Conservation (phyloP, 805 yeast species). For the Spathaspora girioi region DNA sequence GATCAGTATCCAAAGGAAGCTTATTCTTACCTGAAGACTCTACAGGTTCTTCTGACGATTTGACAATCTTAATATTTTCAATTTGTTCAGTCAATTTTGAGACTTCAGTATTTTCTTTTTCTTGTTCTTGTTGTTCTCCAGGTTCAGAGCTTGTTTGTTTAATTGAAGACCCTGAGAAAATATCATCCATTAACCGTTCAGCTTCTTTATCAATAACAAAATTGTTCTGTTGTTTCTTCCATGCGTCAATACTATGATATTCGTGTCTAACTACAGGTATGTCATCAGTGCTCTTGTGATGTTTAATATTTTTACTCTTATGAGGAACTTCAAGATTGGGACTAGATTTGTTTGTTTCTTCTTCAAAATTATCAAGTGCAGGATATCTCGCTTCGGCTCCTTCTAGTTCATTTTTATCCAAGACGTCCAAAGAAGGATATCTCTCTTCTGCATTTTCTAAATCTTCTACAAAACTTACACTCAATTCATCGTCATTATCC, state of each 20-base stretch:
- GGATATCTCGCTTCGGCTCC: conserved; percentile 39
- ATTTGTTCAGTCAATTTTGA: neutral
- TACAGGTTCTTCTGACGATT: neutral
- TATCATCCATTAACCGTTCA: conserved; percentile 37
- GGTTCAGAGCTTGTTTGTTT: neutral
- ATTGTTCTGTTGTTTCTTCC: conserved; percentile 25
- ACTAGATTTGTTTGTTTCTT: conserved; percentile 1
- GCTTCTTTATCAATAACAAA: conserved; percentile 25
- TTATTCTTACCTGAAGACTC: neutral
- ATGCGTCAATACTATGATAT: conserved; percentile 32
- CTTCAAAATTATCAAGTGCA: conserved; percentile 34
- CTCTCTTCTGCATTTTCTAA: conserved; percentile 47
- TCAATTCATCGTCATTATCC: conserved; percentile 1
- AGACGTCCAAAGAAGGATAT: conserved; percentile 46
- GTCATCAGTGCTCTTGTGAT: neutral
- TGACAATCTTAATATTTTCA: neutral
- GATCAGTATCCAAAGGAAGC: neutral
- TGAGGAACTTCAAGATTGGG: neutral
- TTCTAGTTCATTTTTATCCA: conserved; percentile 7
- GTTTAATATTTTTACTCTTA: neutral
- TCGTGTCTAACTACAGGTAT: conserved; percentile 5
- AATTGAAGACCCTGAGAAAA: conserved; percentile 16
- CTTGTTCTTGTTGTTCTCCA: neutral
- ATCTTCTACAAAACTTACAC: conserved; percentile 26
- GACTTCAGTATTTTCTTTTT: neutral